A percentile compares a stretch with the other conserved stretches of the same genome.
Conservation (phyloP, 2,329 filamentous ascomycete genomes). For the Fusarium pininemorale region DNA sequence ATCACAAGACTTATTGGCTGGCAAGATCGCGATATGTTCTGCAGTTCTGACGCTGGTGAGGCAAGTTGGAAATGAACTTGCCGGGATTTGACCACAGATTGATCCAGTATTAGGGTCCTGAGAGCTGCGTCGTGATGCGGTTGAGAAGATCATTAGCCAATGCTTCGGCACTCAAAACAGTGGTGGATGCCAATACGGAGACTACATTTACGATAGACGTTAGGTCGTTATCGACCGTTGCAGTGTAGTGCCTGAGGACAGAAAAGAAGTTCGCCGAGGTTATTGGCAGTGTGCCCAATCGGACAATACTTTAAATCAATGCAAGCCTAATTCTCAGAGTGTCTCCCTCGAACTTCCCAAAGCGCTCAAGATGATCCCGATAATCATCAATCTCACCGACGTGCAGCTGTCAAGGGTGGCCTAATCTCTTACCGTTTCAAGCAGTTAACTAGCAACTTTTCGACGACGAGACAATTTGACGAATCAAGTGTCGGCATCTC, state of each 20-base stretch:
- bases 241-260: neutral
- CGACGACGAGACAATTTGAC: neutral
- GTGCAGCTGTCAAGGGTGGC: neutral
- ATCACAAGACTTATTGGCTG: too few relatives aligned
- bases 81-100: too few relatives aligned
- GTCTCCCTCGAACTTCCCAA: neutral
- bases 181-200: neutral
- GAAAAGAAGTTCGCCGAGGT: neutral
- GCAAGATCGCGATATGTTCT: neutral
- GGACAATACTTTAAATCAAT: too few relatives aligned
- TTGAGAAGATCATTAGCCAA: too few relatives aligned
- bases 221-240: neutral
- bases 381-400: neutral
- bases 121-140: too few relatives aligned
- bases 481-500: neutral
- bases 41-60: too few relatives aligned
- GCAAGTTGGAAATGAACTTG: neutral
- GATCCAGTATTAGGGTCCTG: too few relatives aligned
- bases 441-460: constrained; percentile 15
- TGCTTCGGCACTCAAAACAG: neutral
- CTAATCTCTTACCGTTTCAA: neutral
- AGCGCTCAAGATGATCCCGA: neutral
- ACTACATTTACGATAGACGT: too few relatives aligned
- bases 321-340: neutral
- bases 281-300: accelerated